Conservation (phyloP, 768 basidiomycete genomes). For the Trametes villosa region DNA sequence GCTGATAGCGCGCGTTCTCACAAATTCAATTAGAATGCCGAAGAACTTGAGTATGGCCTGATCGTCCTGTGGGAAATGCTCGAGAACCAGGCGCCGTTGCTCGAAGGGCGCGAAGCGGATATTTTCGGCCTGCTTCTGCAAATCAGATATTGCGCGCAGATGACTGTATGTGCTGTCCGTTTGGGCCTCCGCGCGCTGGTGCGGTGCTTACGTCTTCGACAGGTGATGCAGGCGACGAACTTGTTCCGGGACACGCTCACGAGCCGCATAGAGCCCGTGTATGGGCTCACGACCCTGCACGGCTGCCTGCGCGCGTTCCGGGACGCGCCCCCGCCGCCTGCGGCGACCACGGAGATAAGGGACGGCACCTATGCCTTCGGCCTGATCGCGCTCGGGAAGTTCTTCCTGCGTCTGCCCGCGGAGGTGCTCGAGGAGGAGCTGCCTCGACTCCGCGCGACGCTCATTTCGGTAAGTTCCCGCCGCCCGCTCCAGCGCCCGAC, state of each 20-base stretch:
- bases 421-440: slow-evolving; percentile 89
- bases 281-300: slow-evolving; percentile 83
- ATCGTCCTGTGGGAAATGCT: slow-evolving; percentile 86
- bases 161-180: slow-evolving; percentile 56
- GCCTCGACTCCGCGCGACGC: slow-evolving; percentile 70
- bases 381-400: slow-evolving; percentile 81
- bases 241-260: slow-evolving; percentile 79
- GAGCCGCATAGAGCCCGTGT: slow-evolving; percentile 77
- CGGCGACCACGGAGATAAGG: slow-evolving; percentile 55
- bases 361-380: slow-evolving; percentile 80
- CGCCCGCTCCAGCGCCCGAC: not conserved
- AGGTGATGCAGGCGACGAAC: slow-evolving; percentile 86
- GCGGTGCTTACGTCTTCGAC: slow-evolving; percentile 20
- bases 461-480: slow-evolving; percentile 60
- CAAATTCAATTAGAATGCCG: slow-evolving; percentile 51
- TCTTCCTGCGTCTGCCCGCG: slow-evolving; percentile 76
- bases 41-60: slow-evolving; percentile 75
- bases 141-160: slow-evolving; percentile 72
- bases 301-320: slow-evolving; percentile 70
- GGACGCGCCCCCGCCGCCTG: slow-evolving; percentile 48
- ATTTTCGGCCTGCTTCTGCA: slow-evolving; percentile 72
- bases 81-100: slow-evolving; percentile 67
- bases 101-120: slow-evolving; percentile 82
- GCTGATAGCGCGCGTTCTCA: slow-evolving; percentile 23
- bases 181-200: slow-evolving; percentile 14